These are phyloP conservation scores for Singerocomus rubriflavus DNA, from an alignment of 1,284 basidiomycete species.

Conservation along the genomic window DNA sequence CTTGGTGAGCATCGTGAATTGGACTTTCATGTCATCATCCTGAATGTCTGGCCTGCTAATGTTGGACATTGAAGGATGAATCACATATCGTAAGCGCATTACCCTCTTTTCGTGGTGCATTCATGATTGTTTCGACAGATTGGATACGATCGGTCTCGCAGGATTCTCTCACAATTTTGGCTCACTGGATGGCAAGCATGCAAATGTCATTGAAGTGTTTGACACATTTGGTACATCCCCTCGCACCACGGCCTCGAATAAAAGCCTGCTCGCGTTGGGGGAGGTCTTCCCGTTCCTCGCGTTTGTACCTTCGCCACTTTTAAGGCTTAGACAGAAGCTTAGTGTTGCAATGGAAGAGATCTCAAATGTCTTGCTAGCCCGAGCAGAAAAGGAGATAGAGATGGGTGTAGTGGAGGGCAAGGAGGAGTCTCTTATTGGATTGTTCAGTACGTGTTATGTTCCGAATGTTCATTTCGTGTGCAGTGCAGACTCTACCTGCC, in stretches of 20 bases:
- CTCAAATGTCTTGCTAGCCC: conserved; percentile 44
- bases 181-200: conserved; percentile 38
- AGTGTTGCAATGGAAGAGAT: conserved; percentile 43
- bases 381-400: conserved; percentile 40
- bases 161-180: conserved; percentile 42
- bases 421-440: conserved; percentile 46
- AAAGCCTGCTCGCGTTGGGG: conserved; percentile 40
- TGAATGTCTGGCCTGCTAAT: neutral
- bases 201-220: conserved; percentile 44
- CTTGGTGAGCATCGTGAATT: conserved; percentile 7
- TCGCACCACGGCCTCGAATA: conserved; percentile 26
- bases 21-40: neutral
- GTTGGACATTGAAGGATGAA: conserved; percentile 39
- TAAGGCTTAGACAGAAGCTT: conserved; percentile 35
- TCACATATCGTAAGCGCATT: conserved; percentile 38
- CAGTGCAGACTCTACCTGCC: neutral
- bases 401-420: conserved; percentile 28
- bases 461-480: neutral
- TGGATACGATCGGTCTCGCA: conserved; percentile 37
- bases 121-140: conserved; percentile 34
- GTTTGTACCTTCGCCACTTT: conserved; percentile 41
- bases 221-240: conserved; percentile 26
- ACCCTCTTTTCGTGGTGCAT: neutral
- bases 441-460: conserved; percentile 10
- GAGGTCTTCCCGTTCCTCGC: conserved; percentile 42